Conservation (phyloP, 306 rosid genomes). For the Vicia faba region DNA sequence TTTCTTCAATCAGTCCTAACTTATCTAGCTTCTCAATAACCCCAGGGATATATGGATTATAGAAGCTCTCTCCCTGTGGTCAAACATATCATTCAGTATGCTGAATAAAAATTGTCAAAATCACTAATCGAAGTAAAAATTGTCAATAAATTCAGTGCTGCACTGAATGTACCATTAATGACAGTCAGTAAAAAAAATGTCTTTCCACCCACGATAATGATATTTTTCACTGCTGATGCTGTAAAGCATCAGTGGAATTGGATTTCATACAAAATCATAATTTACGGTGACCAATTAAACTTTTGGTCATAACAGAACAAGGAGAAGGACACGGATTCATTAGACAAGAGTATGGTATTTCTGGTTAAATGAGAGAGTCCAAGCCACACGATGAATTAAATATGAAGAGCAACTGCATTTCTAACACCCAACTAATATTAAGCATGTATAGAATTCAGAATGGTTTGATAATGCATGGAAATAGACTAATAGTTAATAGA, state of each 20-base stretch:
- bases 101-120: neutral
- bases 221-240: constrained; percentile 8
- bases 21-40: constrained; percentile 65
- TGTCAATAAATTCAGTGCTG: constrained; percentile 1
- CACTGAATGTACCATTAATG: neutral
- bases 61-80: constrained; percentile 96
- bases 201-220: constrained; percentile 3
- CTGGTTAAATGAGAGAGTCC: constrained; percentile 20
- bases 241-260: constrained; percentile 4
- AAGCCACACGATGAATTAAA: neutral
- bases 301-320: constrained; percentile 23
- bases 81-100: constrained; percentile 33
- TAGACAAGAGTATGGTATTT: constrained; percentile 15
- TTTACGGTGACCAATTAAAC: constrained; percentile 15
- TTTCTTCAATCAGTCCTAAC: constrained; percentile 72
- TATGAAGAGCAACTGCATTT: constrained; percentile 15
- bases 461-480: constrained; percentile 5
- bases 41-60: constrained; percentile 78
- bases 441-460: constrained; percentile 14
- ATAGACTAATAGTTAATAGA: neutral
- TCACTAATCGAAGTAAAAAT: constrained; percentile 26
- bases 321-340: neutral
- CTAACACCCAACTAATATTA: constrained; percentile 22
- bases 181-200: constrained; percentile 5
- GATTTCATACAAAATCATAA: constrained; percentile 13